phyloP scores from a whole-genome alignment of 345 rosid genomes.

The Reutealis trisperma region DNA sequence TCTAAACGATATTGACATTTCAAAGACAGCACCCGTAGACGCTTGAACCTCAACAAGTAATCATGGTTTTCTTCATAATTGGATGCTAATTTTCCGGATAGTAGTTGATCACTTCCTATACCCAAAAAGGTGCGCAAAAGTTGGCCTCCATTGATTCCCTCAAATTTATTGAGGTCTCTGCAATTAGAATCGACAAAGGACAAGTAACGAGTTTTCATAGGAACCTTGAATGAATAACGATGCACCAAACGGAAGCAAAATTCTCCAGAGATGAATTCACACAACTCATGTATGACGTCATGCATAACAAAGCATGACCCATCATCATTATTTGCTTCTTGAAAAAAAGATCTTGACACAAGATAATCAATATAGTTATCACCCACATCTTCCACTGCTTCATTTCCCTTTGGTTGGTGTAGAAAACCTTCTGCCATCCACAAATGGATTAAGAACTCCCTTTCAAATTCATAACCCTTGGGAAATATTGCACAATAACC shows the following conservation, averaged over 20 bases:
- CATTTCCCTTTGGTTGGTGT: not conserved
- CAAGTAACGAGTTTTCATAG: not conserved
- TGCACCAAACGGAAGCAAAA: constrained; percentile 4
- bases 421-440: constrained; percentile 33
- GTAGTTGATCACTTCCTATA: no score
- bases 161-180: no score
- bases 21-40: not conserved
- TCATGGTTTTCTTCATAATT: not conserved
- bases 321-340: no score
- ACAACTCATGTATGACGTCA: constrained; percentile 20
- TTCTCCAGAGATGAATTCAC: constrained; percentile 20
- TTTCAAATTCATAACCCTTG: not conserved
- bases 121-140: not conserved
- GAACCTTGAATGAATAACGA: not conserved
- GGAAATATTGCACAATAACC: constrained; percentile 10
- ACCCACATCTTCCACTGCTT: constrained; percentile 18
- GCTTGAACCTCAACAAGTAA: not conserved
- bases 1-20: not conserved
- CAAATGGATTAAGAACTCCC: not conserved
- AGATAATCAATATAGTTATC: constrained; percentile 14
- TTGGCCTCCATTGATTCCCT: no score
- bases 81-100: no score
- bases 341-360: constrained; percentile 21
- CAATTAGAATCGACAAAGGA: no score
- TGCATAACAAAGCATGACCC: constrained; percentile 6